These are phyloP conservation scores for Monosiga brevicollis DNA, from an alignment of 78 protist species.

Conservation along the genomic window DNA sequence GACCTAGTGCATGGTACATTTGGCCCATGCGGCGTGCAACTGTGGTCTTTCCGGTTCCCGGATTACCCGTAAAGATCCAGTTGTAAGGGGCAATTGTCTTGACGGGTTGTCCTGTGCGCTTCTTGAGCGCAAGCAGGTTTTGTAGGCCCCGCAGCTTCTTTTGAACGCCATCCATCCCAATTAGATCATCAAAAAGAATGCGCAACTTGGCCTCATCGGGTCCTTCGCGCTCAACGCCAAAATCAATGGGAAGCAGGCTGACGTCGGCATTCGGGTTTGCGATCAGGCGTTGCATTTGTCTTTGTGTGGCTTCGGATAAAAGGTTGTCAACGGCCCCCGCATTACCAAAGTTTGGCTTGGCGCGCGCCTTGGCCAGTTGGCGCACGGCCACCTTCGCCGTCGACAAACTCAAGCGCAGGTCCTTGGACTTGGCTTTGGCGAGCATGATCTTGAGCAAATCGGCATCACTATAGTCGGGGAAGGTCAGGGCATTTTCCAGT, in stretches of 20 bases:
- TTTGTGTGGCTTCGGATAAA: background rate
- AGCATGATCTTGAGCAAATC: slow-evolving; percentile 3
- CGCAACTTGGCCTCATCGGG: background rate
- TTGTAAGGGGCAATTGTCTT: background rate
- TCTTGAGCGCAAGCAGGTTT: background rate
- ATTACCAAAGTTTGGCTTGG: slow-evolving; percentile 34
- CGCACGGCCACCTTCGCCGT: background rate
- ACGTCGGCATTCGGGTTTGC: background rate
- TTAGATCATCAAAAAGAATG: background rate
- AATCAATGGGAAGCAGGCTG: background rate
- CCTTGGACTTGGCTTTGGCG: background rate
- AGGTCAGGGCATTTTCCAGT: slow-evolving; percentile 4
- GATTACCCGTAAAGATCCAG: background rate
- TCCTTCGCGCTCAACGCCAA: background rate
- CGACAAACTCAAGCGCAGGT: background rate
- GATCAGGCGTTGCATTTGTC: background rate
- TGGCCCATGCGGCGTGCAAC: slow-evolving; percentile 25
- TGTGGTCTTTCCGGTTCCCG: slow-evolving; percentile 49
- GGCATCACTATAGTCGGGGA: slow-evolving; percentile 13
- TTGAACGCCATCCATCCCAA: background rate
- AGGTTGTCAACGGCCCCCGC: slow-evolving; percentile 29
- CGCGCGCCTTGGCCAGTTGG: slow-evolving; percentile 1
- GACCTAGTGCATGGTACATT: slow-evolving; percentile 2
- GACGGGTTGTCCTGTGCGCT: background rate
- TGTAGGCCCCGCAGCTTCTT: background rate